These are phyloP conservation scores for Symbiotaphrina buchneri DNA, from an alignment of 495 filamentous ascomycete genomes.

Conservation along the genomic window DNA sequence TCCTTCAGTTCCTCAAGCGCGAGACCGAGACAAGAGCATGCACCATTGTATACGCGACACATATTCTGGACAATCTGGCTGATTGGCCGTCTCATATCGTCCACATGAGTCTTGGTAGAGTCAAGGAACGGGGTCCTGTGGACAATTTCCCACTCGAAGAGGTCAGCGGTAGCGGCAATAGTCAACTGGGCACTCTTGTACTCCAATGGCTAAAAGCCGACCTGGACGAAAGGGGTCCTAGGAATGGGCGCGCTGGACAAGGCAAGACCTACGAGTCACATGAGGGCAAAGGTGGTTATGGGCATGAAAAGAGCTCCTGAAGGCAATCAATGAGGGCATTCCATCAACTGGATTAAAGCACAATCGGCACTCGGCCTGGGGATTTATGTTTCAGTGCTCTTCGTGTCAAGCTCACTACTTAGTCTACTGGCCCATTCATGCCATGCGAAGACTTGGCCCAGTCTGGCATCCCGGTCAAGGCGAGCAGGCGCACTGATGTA, in stretches of 20 bases:
- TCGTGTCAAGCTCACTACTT: too few relatives aligned
- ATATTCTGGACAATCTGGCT: slow-evolving; percentile 84
- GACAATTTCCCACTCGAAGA: slow-evolving; percentile 11
- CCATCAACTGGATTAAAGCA: too few relatives aligned
- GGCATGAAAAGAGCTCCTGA: slow-evolving; percentile 45
- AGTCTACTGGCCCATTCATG: too few relatives aligned
- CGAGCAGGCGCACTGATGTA: slow-evolving; percentile 50
- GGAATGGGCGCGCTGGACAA: slow-evolving; percentile 35
- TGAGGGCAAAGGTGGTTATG: slow-evolving; percentile 63
- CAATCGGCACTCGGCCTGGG: too few relatives aligned
- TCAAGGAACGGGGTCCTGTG: slow-evolving; percentile 63
- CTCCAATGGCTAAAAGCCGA: slow-evolving; percentile 73
- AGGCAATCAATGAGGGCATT: too few relatives aligned
- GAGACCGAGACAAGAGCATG: slow-evolving; percentile 66
- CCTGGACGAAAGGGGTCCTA: slow-evolving; percentile 55
- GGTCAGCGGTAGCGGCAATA: not conserved
- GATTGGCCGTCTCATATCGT: slow-evolving; percentile 90
- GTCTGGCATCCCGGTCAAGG: too few relatives aligned
- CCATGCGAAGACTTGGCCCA: too few relatives aligned
- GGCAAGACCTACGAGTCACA: slow-evolving; percentile 43
- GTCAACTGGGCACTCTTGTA: slow-evolving; percentile 53
- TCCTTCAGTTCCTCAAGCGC: slow-evolving; percentile 63
- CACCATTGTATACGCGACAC: slow-evolving; percentile 93
- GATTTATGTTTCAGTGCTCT: too few relatives aligned
- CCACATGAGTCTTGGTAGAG: slow-evolving; percentile 72